Evolutionary conservation across 2,329 filamentous ascomycete species (phyloP), one percentile per base, ranked within the genome.

Genomic region (Claviceps cyperi): DNA sequence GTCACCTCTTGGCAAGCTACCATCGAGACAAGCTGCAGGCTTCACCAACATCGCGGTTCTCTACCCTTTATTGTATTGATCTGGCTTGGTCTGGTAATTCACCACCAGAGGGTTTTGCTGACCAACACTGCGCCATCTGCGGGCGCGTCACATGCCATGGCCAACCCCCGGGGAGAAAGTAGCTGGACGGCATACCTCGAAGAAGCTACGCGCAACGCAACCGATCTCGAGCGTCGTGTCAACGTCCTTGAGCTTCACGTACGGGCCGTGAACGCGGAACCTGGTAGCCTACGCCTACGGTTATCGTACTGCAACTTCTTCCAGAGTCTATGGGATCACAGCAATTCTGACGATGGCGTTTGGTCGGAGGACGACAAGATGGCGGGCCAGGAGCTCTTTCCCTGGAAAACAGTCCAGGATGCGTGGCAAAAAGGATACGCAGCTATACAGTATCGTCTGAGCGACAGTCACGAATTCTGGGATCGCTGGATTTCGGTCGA

Each of bases 401-500:
- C 78, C 6, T 76, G 83, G 54, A 78, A 83, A 36, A 67, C 76
- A 45, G 77, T 85, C 44, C 67, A 86, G 49, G 76, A 78, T 49
- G 74, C 86, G 1, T 86, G 86, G 76, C 78, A 82, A 61, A 75
- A 85, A 58, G 86, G 79, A 37, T 81, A 86, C 56, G 75, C 82
- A 53, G 77, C 80, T 41, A 85, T 86, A 49, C 79, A 82, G 60
- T 86, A 83, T 65, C 83, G 85, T 53, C 70, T 92, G 51, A 78
- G 78, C 60, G 84, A 89, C 62, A 91, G 86, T 60, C 82, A 89
- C 61, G 66, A 80, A 51, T 74, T 92, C 11, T 94, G 86, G 86
- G 78, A 90, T 60, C 80, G 82, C 55, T 91, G 85, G 75, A 73
- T 87, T 43, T 78, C 81, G 49, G 75, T 88, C 45, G 75, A 89